Base-by-base conservation (phyloP, 2,329 filamentous ascomycete species). In the Colletotrichum plurivorum region DNA sequence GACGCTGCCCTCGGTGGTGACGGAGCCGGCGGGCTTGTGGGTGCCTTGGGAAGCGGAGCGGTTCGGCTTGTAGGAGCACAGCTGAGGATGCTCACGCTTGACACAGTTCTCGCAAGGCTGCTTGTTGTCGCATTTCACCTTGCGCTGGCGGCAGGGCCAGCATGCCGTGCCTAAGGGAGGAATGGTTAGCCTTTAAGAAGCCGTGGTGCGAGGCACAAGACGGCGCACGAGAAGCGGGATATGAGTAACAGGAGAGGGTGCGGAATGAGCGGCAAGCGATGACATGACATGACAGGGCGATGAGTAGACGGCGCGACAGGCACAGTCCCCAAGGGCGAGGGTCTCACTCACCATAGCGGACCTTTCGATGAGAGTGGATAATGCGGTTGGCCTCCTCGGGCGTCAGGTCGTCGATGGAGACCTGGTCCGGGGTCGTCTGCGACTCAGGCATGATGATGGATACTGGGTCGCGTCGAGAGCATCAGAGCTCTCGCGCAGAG, bases 81-180 rank as follows among this genome's bases (percentile, higher is more conserved):
- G 81, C 78, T 88, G 84, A 2, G 89, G 84, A 73, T 92, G 89
- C 68, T 91, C 89, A 63, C 89, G 82, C 81, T 90, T 91, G 75
- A 90, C 85, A 75, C 89, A 92, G 76, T 92, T 92, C 75, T 91
- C 89, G 77, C 89, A 92, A 0, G 89, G 89, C 75, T 90, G 86
- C 77, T 90, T 89, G 78, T 91, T 91, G 80, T 91, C 89, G 77
- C 89, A 92, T 79, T 91, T 91, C 48, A 92, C 89, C 79, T 92
- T 91, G 72, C 89, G 85, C 78, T 91, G 89, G 53, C 89, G 84
- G 75, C 89, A 92, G 13, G 89, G 89, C 89, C 89, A 92, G 74
- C 89, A 92, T 5, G 88, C 88, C 49, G 88, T 90, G 67, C 88
- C 88, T 90, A 74, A 4, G 57, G 22, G 55, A 36, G 31, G 31